Base-by-base conservation (phyloP, 1,284 basidiomycete species). In the Kalmanozyma brasiliensis region DNA sequence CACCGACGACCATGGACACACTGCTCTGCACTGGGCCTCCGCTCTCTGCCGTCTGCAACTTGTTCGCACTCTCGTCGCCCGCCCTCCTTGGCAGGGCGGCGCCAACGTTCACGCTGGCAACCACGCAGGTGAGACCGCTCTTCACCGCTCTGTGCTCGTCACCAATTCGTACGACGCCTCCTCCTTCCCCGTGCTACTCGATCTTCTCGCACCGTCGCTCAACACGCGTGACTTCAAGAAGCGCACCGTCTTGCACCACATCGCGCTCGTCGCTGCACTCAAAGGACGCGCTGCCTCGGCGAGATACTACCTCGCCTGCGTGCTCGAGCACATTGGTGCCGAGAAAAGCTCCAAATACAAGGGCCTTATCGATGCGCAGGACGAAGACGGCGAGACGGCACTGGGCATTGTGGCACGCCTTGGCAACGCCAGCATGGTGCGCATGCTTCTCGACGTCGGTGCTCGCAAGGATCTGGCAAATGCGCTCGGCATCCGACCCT, bases 301-400 rank as follows among this genome's bases (percentile, higher is more conserved):
- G 14, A 86, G 92, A 38, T 94, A 95, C 83, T 98, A 98, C 82
- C 87, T 98, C 65, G 92, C 95, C 62, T 89, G 90, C 71, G 88
- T 97, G 49, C 89, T 98, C 74, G 87, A 90, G 72, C 91, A 89
- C 88, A 56, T 78, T 16, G 48, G 46, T 41, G 35, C 32, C 13
- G 86, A 11, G 89, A 64, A 43, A 49, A 63, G 56, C 55, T 55
- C 71, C 63, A 74, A 74, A 52, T 65, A 67, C 40, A 77, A 71
- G 2, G 89, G 90, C 55, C 84, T 98, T 35, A 88, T 98, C 14
- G 93, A 98, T 83, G 85, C 96, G 35, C 93, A 94, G 83, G 96
- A 99, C 82, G 89, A 93, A 68, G 90, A 98, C 82, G 96, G 96
- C 1, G 96, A 99, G 81, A 98, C 96, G 0, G 92, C 94, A 5